Conservation (phyloP, 192 early-diverging fungal genomes). For the Jimgerdemannia flammicorona region DNA sequence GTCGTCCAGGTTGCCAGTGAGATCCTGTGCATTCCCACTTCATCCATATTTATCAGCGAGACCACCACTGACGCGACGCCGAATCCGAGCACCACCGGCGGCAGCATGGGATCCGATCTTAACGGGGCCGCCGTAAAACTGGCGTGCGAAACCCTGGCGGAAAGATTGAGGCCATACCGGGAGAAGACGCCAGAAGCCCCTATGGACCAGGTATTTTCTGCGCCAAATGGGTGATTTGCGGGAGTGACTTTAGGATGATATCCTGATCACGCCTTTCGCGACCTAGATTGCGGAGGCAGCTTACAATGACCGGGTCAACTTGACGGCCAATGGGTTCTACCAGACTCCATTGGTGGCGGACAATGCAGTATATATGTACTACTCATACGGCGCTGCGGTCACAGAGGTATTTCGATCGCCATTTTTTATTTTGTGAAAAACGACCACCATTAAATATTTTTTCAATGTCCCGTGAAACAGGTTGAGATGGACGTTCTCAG, state of each 20-base stretch:
- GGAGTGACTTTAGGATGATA: background rate
- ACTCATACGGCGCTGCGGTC: background rate
- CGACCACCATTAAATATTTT: conserved; percentile 62
- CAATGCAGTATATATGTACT: background rate
- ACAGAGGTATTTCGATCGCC: conserved; percentile 55
- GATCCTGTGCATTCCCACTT: conserved; percentile 60
- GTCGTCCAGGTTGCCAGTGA: conserved; percentile 84
- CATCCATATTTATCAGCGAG: background rate
- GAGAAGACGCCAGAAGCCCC: conserved; percentile 48
- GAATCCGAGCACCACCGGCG: background rate
- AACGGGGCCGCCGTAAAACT: conserved; percentile 81
- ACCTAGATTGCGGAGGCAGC: conserved; percentile 37
- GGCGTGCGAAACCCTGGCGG: conserved; percentile 70
- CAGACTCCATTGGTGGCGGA: conserved; percentile 46
- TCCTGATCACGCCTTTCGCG: background rate
- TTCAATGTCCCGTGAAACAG: conserved; percentile 81
- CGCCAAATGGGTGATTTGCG: too few species aligned
- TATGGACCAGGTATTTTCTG: conserved; percentile 42
- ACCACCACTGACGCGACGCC: background rate
- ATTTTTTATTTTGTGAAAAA: conserved; percentile 52
- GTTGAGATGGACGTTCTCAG: conserved; percentile 86
- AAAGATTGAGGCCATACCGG: conserved; percentile 68
- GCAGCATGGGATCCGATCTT: background rate
- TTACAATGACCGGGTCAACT: conserved; percentile 75
- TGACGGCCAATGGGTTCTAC: conserved; percentile 84